These are phyloP conservation scores for Lactarius akahatsu DNA, from an alignment of 768 basidiomycete species.

Conservation along the genomic window DNA sequence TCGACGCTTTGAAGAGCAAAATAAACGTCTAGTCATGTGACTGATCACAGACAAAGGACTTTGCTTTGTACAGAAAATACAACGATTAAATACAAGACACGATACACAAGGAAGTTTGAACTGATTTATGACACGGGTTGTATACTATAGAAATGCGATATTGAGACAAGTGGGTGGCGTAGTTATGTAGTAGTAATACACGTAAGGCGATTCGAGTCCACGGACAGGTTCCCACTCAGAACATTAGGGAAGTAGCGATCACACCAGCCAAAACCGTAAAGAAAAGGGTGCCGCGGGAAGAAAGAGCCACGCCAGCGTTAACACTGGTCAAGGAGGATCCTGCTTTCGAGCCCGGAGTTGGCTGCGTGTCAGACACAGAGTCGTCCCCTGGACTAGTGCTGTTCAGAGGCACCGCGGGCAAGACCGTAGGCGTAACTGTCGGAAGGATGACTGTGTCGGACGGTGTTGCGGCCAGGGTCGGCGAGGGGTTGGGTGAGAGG, in stretches of 20 bases:
- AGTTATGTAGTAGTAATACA: neutral
- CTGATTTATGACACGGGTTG: neutral
- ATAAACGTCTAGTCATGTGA: neutral
- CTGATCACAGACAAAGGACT: neutral
- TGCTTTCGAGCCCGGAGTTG: neutral
- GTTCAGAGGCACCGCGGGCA: neutral
- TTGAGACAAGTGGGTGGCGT: neutral
- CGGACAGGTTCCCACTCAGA: slow-evolving; percentile 1
- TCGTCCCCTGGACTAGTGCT: neutral
- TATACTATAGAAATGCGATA: neutral
- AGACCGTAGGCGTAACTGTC: neutral
- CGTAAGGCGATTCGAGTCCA: neutral
- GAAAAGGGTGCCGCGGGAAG: neutral
- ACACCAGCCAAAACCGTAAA: neutral
- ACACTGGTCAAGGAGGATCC: neutral
- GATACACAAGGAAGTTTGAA: neutral
- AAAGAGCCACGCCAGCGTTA: slow-evolving; percentile 20
- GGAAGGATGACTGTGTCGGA: neutral
- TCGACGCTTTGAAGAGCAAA: neutral
- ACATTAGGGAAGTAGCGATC: neutral
- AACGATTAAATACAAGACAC: neutral
- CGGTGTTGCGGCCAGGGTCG: neutral
- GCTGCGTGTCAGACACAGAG: neutral
- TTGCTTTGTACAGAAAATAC: neutral
- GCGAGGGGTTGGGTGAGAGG: neutral